phyloP scores from a whole-genome alignment of 2,329 filamentous ascomycete species.

The Aaosphaeria pasadenensis region DNA sequence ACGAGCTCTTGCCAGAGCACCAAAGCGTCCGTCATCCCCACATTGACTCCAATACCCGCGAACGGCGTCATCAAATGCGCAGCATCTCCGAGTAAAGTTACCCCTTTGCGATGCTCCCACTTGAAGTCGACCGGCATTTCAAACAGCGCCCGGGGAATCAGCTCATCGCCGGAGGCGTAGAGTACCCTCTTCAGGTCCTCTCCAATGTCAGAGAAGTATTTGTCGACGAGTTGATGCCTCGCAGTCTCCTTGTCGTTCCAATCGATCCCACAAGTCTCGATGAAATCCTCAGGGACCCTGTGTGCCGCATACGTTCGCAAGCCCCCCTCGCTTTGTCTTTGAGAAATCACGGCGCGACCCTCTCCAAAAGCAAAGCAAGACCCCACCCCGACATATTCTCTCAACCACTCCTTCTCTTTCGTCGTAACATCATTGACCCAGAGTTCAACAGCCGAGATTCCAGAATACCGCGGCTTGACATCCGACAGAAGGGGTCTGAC shows the following conservation, averaged over 20 bases:
- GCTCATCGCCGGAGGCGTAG: conserved; percentile 12
- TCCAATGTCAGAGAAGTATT: conserved; percentile 33
- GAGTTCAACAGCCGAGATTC: conserved; percentile 45
- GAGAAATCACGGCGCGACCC: conserved; percentile 39
- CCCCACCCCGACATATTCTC: conserved; percentile 44
- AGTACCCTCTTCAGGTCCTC: conserved; percentile 20
- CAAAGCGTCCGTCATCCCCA: conserved; percentile 55
- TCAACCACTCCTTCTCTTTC: conserved; percentile 41
- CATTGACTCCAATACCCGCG: conserved; percentile 60
- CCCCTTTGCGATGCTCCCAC: conserved; percentile 49
- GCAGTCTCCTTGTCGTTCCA: conserved; percentile 36
- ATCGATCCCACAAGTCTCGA: conserved; percentile 46
- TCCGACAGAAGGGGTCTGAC: conserved; percentile 24
- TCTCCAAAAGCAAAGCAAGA: conserved; percentile 30
- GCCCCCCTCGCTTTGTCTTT: conserved; percentile 51
- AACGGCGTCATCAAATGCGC: conserved; percentile 60
- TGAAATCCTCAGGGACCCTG: conserved; percentile 37
- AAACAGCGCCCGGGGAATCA: conserved; percentile 42
- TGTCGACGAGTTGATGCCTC: conserved; percentile 18
- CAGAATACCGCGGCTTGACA: conserved; percentile 45
- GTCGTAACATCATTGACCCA: conserved; percentile 41
- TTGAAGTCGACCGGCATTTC: conserved; percentile 51
- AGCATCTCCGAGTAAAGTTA: conserved; percentile 59
- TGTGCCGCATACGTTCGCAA: conserved; percentile 41
- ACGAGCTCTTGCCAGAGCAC: conserved; percentile 40